Evolutionary conservation across 306 rosid genomes (phyloP).

Genomic region (Benincasa hispida): DNA sequence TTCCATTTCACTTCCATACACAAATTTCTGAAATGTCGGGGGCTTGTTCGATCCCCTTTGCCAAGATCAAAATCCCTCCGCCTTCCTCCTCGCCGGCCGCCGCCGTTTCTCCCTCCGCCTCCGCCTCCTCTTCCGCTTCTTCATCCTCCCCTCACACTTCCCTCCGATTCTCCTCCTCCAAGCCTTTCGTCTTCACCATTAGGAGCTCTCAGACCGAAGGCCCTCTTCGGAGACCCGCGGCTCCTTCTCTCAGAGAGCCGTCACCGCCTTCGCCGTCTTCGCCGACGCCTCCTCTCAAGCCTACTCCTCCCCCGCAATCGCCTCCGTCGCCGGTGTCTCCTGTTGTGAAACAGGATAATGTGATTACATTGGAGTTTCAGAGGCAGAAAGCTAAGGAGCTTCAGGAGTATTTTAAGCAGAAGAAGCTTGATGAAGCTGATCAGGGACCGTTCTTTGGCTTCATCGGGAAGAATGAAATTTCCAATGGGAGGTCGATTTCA

Average conservation of each 20-base stretch:
- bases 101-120: constrained; percentile 28
- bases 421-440: constrained; percentile 70
- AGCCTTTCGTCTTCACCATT: constrained; percentile 25
- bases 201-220: constrained; percentile 77
- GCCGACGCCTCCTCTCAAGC: constrained; percentile 25
- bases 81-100: constrained; percentile 23
- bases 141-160: constrained; percentile 22
- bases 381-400: constrained; percentile 94
- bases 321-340: constrained; percentile 23
- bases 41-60: constrained; percentile 54
- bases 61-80: constrained; percentile 42
- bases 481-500: constrained; percentile 67
- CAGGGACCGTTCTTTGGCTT: constrained; percentile 84
- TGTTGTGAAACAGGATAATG: constrained; percentile 31
- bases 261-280: constrained; percentile 19
- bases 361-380: constrained; percentile 75
- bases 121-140: constrained; percentile 12
- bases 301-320: constrained; percentile 41
- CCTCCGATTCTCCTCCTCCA: constrained; percentile 22
- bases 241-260: constrained; percentile 60
- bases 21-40: constrained; percentile 38
- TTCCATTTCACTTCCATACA: background rate
- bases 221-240: constrained; percentile 82
- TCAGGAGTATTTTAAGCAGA: constrained; percentile 79
- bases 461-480: constrained; percentile 74